Base-by-base conservation (phyloP, 768 basidiomycete genomes). In the Termitomyces sp. region DNA sequence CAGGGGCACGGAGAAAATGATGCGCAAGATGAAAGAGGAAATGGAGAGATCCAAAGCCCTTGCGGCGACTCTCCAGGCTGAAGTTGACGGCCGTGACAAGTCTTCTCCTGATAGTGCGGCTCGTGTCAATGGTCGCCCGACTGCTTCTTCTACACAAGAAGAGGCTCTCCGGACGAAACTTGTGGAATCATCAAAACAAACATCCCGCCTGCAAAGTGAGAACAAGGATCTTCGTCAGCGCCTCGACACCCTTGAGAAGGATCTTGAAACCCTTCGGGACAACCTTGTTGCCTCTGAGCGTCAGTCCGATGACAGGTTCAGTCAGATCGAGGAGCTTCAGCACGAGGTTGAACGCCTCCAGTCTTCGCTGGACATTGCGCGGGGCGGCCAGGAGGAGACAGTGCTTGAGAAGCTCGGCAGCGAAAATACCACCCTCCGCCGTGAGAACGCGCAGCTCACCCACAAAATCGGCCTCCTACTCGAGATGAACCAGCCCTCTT, bases 1-100 rank as follows among this genome's bases (percentile, higher is more conserved):
- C 67, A 94, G 91, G 80, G 93, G 93, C 45, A 98, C 95, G 1
- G 97, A 98, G 72, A 97, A 95, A 74, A 94, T 98, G 85, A 89
- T 98, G 78, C 85, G 94, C 62, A 85, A 89, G 63, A 92, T 98
- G 87, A 91, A 94, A 71, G 96, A 95, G 55, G 97, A 98, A 67
- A 74, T 98, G 56, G 89, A 82, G 62, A 95, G 90, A 73, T 91
- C 96, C 72, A 98, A 97, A 74, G 78, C 78, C 47, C 71, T 85
- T 45, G 95, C 94, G 66, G 76, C 85, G 44, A 76, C 79, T 55
- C 83, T 98, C 28, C 93, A 98, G 67, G 71, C 80, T n/a, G 92
- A 98, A 63, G 77, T 96, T 21, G 93, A 96, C 56, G 70, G 86
- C n/a, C 78, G 80, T 56, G 40, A 51, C 15, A 77, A 76, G 61